Percentiles rank a stretch among this genome's conserved stretches.
phyloP scores from a whole-genome alignment of 176 grass and related monocot genomes.

The Saccharum officinarum region DNA sequence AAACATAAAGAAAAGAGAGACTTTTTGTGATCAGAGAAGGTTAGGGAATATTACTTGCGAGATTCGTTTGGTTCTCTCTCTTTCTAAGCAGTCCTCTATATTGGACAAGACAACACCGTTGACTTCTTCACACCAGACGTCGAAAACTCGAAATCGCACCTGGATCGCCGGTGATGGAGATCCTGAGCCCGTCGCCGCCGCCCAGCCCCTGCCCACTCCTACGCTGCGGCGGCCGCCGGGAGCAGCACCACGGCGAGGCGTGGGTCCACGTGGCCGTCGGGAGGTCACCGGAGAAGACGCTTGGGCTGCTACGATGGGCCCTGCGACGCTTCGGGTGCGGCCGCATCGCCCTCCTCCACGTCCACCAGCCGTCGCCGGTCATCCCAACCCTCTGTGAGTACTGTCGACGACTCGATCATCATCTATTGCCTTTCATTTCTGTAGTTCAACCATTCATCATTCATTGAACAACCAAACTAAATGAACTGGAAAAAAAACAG shows the following conservation, averaged over 20 bases:
- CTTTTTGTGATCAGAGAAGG: too few relatives aligned
- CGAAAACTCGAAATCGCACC: neutral
- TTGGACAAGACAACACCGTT: neutral
- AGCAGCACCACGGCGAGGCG: slow-evolving; percentile 2
- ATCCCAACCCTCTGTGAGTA: slow-evolving; percentile 79
- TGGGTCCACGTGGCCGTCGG: slow-evolving; percentile 78
- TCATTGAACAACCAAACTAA: neutral
- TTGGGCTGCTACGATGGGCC: slow-evolving; percentile 73
- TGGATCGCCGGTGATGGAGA: slow-evolving; percentile 47
- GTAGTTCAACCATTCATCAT: neutral
- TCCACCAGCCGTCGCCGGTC: slow-evolving; percentile 67
- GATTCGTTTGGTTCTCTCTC: neutral
- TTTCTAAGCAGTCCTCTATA: neutral
- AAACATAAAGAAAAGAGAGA: too few relatives aligned
- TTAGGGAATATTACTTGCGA: neutral
- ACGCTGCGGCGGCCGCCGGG: slow-evolving; percentile 25
- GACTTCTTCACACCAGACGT: neutral
- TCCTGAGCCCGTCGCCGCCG: slow-evolving; percentile 71
- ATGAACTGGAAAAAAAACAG: slow-evolving; percentile 30
- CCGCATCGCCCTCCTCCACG: slow-evolving; percentile 70
- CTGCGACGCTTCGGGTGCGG: slow-evolving; percentile 62
- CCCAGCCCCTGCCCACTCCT: slow-evolving; percentile 39
- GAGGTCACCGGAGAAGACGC: slow-evolving; percentile 83
- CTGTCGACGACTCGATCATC: neutral
- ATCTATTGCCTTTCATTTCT: neutral